Evolutionary conservation across 2,329 filamentous ascomycete species (phyloP), one percentile per base, ranked within the genome.

Genomic region (Trichoderma koningiopsis): DNA sequence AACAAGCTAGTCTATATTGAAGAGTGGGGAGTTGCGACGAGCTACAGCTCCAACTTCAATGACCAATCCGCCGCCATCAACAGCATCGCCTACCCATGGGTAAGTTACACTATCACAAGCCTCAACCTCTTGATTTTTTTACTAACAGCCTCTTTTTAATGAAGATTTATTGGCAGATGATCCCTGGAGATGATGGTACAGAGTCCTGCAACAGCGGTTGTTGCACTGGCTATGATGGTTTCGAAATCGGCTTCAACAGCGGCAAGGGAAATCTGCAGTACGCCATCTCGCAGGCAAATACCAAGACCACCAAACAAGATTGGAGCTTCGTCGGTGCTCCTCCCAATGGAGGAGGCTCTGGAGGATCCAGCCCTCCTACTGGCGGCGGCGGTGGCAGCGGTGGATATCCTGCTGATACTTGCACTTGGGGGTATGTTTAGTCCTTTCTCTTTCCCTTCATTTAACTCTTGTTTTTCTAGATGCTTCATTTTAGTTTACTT

Each of bases 21-120:
- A 19, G 67, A 69, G 58, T 69, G 67, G 67, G 67, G 67, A 31
- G 67, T 69, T 3, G n/a, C 29, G 33, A 64, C 61, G 5, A 53
- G 16, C 16, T 64, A 64, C 22, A 1, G 2, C 24, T 64, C 61
- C 24, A 8, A 37, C 31, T 64, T 64, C 16, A 19, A 64, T 22
- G 22, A n/a, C 11, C 61, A 64, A 55, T 49, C 61, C 2, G 47
- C 61, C 11, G 52, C 61, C 5, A 33, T 64, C 24, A 55, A 64
- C 16, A 31, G 22, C 11, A 49, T 55, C 14, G 47, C 47, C 2
- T 55, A 55, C 52, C 61, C 61, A 55, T 64, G 61, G 61, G 61
- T 64, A 40, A 2, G 61, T 64, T n/a, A 19, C 40, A 43, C 7
- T 8, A 43, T 37, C 19, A n/a, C n/a, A n/a, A 43, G 3, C 7